These are phyloP conservation scores for Saccharomycopsis vini DNA, from an alignment of 805 yeast genomes.

Conservation along the genomic window DNA sequence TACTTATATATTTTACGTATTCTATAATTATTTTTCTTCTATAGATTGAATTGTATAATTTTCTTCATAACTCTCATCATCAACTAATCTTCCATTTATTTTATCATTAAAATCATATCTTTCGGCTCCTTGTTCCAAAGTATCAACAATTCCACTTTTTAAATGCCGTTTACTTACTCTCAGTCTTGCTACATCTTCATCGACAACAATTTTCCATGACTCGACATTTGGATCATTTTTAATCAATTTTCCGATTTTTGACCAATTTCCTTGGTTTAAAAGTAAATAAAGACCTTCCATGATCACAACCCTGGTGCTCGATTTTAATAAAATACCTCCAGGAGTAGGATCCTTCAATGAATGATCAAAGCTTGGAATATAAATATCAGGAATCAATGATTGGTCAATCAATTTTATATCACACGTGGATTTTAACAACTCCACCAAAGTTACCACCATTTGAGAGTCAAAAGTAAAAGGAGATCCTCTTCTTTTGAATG, in stretches of 20 bases:
- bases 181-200: conserved; percentile 35
- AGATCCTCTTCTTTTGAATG: conserved; percentile 67
- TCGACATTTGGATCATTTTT: conserved; percentile 28
- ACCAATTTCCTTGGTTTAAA: conserved; percentile 54
- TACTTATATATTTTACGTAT: too few species aligned
- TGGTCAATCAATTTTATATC: conserved; percentile 13
- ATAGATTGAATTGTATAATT: background rate
- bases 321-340: conserved; percentile 37
- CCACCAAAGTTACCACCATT: conserved; percentile 31
- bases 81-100: conserved; percentile 12
- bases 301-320: conserved; percentile 46
- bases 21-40: too few species aligned
- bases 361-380: conserved; percentile 71
- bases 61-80: background rate
- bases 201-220: conserved; percentile 44
- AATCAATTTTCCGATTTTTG: conserved; percentile 28
- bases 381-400: conserved; percentile 29
- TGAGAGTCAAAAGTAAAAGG: conserved; percentile 75
- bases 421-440: conserved; percentile 25
- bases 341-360: conserved; percentile 61
- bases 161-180: conserved; percentile 65
- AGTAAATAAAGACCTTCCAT: conserved; percentile 73
- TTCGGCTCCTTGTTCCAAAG: conserved; percentile 39
- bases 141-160: conserved; percentile 41
- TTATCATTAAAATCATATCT: conserved; percentile 14